phyloP scores from a whole-genome alignment of 805 yeast species.

The Wickerhamomyces tratensis region DNA sequence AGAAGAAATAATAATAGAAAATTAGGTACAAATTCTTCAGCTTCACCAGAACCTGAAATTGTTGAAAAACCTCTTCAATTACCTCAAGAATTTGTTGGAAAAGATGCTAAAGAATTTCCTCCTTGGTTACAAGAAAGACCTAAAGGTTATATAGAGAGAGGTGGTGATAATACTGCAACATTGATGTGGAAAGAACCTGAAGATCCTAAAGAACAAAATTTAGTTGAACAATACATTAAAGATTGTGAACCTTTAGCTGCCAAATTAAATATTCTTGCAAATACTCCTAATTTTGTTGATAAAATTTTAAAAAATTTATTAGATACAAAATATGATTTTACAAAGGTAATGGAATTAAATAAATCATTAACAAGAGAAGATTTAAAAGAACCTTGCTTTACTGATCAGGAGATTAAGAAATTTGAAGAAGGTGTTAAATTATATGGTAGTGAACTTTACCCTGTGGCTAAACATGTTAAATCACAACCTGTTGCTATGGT shows the following conservation, averaged over 20 bases:
- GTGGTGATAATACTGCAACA: constrained; percentile 56
- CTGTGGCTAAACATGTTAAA: constrained; percentile 60
- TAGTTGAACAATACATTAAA: constrained; percentile 44
- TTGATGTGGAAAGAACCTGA: constrained; percentile 56
- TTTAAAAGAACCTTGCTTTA: constrained; percentile 71
- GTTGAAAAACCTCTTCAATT: constrained; percentile 22
- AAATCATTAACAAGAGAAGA: constrained; percentile 40
- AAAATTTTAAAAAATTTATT: constrained; percentile 49
- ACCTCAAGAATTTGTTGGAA: constrained; percentile 36
- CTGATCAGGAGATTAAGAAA: constrained; percentile 46
- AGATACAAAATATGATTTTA: constrained; percentile 39
- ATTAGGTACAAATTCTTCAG: too few species aligned
- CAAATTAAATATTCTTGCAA: constrained; percentile 40
- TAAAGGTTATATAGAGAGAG: constrained; percentile 76
- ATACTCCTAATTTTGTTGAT: constrained; percentile 79
- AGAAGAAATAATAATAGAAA: constrained; percentile 10
- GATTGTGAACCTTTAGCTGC: constrained; percentile 50
- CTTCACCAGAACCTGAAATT: constrained; percentile 10
- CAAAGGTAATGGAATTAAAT: constrained; percentile 36
- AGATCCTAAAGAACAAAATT: constrained; percentile 11
- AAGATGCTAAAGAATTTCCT: constrained; percentile 41
- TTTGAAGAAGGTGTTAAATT: constrained; percentile 71
- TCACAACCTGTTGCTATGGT: constrained; percentile 69
- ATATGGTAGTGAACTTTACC: constrained; percentile 72
- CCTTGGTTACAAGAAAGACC: constrained; percentile 77